A percentile compares a stretch with the other conserved stretches of the same genome.
phyloP scores from a whole-genome alignment of 192 early-diverging fungal genomes.

The Mortierella claussenii region DNA sequence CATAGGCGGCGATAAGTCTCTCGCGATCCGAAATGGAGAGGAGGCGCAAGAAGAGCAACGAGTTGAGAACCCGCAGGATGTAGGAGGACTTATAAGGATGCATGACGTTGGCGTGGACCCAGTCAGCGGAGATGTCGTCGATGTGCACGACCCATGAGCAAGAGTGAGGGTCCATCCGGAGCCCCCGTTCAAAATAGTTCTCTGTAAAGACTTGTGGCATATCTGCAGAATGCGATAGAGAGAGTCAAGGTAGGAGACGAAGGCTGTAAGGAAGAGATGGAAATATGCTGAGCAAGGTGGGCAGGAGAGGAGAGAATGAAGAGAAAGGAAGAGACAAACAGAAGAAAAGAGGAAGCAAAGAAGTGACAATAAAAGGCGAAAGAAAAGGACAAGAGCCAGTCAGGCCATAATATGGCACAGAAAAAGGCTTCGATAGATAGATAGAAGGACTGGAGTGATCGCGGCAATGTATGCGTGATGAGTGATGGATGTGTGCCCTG shows the following conservation, averaged over 20 bases:
- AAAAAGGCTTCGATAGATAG: no score
- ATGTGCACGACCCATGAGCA: conserved; percentile 1
- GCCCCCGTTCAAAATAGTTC: background rate
- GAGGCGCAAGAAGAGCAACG: conserved; percentile 8
- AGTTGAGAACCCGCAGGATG: conserved; percentile 4
- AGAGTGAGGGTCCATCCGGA: background rate
- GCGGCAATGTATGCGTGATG: no score
- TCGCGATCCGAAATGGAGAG: background rate
- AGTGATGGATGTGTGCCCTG: no score
- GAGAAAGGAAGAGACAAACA: background rate
- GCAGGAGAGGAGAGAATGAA: background rate
- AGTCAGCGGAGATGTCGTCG: background rate
- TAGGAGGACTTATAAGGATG: background rate
- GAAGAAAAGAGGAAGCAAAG: no score
- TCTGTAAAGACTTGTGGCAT: conserved; percentile 2
- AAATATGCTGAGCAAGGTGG: no score
- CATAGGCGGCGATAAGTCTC: background rate
- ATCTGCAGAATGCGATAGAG: no score
- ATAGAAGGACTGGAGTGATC: no score
- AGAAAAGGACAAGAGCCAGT: no score
- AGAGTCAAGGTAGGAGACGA: no score
- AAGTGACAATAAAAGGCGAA: no score
- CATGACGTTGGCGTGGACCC: conserved; percentile 2
- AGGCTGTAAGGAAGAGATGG: no score
- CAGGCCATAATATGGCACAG: no score